Evolutionary conservation across 805 yeast genomes (phyloP), one percentile per base, ranked within the genome.

Genomic region (Myxozyma udenii): DNA sequence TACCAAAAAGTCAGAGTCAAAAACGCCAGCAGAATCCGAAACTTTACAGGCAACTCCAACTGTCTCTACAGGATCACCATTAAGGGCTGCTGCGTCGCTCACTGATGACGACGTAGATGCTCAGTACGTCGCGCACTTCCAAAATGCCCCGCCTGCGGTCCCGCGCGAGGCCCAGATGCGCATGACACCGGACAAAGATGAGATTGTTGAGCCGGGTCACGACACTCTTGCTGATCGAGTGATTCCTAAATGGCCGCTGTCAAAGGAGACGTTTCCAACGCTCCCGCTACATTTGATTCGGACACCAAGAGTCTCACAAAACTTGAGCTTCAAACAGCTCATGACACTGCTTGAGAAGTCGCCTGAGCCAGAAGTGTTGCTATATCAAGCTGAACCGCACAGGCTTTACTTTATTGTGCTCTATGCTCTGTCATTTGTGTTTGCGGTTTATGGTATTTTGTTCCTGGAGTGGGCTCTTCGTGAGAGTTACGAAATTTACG

Each of bases 331-430:
- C 58, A 70, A 79, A 4, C 83, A 83, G 64, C 81, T 87, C 69
- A 71, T 84, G 61, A 76, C 76, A 50, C 74, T 78, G 9, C 69
- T 87, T 54, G 72, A 76, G 53, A 69, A 71, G 36, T 79, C 82
- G 60, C 69, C 68, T 11, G 75, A 77, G 43, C 91, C 91, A 0
- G 95, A 86, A 44, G 58, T 55, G 62, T 71, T 87, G 48, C 75
- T 87, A 40, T 87, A 87, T 68, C 91, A 86, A 71, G 80, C 89
- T 23, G 95, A 87, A 68, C 86, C 93, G 0, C 95, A 87, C 64
- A 72, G 85, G 50, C 72, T 85, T 28, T 87, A 86, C 66, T 87
- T 86, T 66, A 70, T 85, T 9, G 77, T 80, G 19, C 78, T 86
- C 64, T 79, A 82, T 55, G 80, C 86, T 41, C 74, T 84, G 63